A percentile compares a stretch with the other conserved stretches of the same genome.
These are phyloP conservation scores for Apium graveolens DNA, from an alignment of 129 eudicot species.

Conservation along the genomic window DNA sequence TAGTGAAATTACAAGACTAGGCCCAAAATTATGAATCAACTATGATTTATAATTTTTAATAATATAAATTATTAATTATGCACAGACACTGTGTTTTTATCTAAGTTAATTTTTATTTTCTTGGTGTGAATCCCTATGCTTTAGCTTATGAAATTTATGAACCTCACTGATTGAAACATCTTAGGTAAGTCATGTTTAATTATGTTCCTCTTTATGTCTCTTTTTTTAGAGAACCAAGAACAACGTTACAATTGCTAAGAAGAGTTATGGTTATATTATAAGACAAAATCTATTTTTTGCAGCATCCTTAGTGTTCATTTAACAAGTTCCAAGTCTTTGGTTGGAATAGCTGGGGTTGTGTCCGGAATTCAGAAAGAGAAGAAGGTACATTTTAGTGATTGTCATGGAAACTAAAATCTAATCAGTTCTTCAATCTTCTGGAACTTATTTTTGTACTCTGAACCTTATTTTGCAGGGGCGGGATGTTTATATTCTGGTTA, in stretches of 20 bases:
- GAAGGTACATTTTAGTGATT: constrained; percentile 36
- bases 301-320: constrained; percentile 86
- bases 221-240: not conserved
- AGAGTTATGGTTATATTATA: not conserved
- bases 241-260: not conserved
- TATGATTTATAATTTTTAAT: no score
- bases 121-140: not conserved
- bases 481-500: constrained; percentile 88
- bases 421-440: constrained; percentile 5
- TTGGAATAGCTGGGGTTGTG: constrained; percentile 83
- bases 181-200: not conserved
- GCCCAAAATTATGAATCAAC: no score
- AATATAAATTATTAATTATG: no score
- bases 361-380: constrained; percentile 92
- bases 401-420: not conserved
- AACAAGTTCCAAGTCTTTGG: constrained; percentile 95
- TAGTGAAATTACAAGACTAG: no score
- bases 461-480: constrained; percentile 58
- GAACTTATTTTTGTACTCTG: not conserved
- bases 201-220: not conserved
- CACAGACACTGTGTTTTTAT: no score
- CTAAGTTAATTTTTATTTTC: no score
- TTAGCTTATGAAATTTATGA: not conserved
- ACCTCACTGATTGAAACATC: not conserved
- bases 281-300: constrained; percentile 18